Evolutionary conservation across 495 filamentous ascomycete species (phyloP), one percentile per base, ranked within the genome.

Genomic region (Chaetomium cochliodes): DNA sequence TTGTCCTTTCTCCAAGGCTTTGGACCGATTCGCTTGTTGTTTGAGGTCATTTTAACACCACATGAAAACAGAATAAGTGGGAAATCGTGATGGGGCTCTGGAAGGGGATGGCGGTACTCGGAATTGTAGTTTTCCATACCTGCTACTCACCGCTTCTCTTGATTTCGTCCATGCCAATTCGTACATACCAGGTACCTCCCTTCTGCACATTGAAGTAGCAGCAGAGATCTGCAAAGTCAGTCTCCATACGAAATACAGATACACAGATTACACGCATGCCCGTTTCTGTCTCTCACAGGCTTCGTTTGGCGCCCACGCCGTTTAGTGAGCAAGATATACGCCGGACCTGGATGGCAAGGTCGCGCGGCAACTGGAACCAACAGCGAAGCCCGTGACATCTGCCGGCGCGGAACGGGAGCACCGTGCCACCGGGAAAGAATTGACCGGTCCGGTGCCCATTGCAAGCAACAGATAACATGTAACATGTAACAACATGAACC

Each of bases 371-470:
- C 33, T 37, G 33, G 33, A 20, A 46, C 51, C 52, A 57, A 33
- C 50, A 41, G 16, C 18, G 26, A 12, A n/a, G 41, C 8, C 28
- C 26, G 25, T 42, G 42, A 30, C 55, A 58, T 51, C 54, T 65
- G 46, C 56, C 57, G 57, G 63, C 52, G 28, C 57, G 63, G 63
- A 50, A 65, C 63, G 57, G 50, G 26, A 52, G 44, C 6, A 39
- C 55, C 33, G 63, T 65, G 63, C 57, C 51, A 60, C 63, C 51
- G 63, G 63, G 55, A 25, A 54, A 37, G 33, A 37, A 26, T 49
- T 49, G 13, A 23, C 37, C 46, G 46, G 55, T 16, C 47, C 23
- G 28, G 18, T 22, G n/a, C 44, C 55, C 23, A 42, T 59, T 50
- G 46, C n/a, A 23, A 23, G 41, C 41, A 44, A 44, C 30, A 37